Evolutionary conservation across 345 rosid genomes (phyloP).

Genomic region (Citrus sp.): DNA sequence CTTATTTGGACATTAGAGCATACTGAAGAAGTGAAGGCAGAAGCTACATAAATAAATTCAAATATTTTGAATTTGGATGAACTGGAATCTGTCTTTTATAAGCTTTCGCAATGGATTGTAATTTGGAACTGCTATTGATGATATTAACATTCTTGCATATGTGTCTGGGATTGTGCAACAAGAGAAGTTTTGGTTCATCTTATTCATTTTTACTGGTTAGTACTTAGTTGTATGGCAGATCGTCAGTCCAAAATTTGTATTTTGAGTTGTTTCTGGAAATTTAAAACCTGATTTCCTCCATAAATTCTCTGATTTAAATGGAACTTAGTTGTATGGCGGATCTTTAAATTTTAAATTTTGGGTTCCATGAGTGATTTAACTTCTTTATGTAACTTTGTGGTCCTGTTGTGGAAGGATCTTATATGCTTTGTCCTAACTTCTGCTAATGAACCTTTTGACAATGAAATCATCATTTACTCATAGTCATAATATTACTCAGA

Average conservation of each 20-base stretch:
- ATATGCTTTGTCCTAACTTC: neutral
- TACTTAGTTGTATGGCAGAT: neutral
- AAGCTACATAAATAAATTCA: neutral
- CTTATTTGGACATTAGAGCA: neutral
- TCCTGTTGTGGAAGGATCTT: neutral
- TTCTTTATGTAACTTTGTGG: neutral
- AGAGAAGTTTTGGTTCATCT: neutral
- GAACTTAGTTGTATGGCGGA: neutral
- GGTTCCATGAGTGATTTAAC: neutral
- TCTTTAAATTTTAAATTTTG: neutral
- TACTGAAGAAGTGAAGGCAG: neutral
- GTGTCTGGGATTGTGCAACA: neutral
- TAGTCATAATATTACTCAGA: neutral
- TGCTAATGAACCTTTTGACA: neutral
- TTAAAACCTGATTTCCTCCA: too few species aligned
- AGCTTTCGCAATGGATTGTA: neutral
- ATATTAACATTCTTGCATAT: neutral
- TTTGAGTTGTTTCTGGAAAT: neutral
- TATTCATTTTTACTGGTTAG: neutral
- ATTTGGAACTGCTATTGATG: neutral
- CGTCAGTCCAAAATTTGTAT: neutral
- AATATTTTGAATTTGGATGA: too few species aligned
- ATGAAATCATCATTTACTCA: neutral
- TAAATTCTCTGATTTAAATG: too few species aligned
- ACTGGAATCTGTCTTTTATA: neutral